Base-by-base conservation (phyloP, 1,284 basidiomycete genomes). In the Puccinia horiana region DNA sequence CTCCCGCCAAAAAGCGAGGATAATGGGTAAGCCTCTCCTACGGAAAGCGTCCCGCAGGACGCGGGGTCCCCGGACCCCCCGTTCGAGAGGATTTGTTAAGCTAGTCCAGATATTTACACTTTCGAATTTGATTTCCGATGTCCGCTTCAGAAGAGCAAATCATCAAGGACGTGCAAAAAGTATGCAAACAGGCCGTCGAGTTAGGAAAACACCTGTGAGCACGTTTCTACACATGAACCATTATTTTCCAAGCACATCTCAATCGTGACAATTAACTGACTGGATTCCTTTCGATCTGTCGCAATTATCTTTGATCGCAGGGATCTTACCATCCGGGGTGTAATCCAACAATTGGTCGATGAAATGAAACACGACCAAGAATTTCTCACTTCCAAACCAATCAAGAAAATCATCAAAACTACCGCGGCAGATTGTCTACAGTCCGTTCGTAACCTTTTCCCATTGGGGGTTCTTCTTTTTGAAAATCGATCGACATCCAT, bases 71-170 rank as follows among this genome's bases (percentile, higher is more conserved):
- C n/a, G n/a, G n/a, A n/a, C n/a, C n/a, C n/a, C n/a, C n/a, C n/a
- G n/a, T n/a, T n/a, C n/a, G n/a, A n/a, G n/a, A n/a, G n/a, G n/a
- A n/a, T n/a, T n/a, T n/a, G n/a, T n/a, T n/a, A n/a, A n/a, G n/a
- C n/a, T n/a, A n/a, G n/a, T 52, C 6, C 29, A 29, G 1, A 58
- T 29, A 8, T 14, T 4, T 14, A 61, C 58, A 61, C 23, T 26
- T 58, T 29, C 56, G 5, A n/a, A 58, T 26, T 26, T 6, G 4
- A 70, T n/a, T 35, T 49, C 9, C 47, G 42, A 73, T 73, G 70
- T 73, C 70, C n/a, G 70, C n/a, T 11, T 23, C 70, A 73, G 49
- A 73, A n/a, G n/a, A 73, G 26, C 32, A 73, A 54, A 49, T 73
- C 70, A 35, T 73, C 70, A 52, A 73, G 42, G 70, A 54, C 23